Percentiles rank a stretch among this genome's conserved stretches.
phyloP scores from a whole-genome alignment of 139 green algal genomes.

The Zygnema circumcarinatum region DNA sequence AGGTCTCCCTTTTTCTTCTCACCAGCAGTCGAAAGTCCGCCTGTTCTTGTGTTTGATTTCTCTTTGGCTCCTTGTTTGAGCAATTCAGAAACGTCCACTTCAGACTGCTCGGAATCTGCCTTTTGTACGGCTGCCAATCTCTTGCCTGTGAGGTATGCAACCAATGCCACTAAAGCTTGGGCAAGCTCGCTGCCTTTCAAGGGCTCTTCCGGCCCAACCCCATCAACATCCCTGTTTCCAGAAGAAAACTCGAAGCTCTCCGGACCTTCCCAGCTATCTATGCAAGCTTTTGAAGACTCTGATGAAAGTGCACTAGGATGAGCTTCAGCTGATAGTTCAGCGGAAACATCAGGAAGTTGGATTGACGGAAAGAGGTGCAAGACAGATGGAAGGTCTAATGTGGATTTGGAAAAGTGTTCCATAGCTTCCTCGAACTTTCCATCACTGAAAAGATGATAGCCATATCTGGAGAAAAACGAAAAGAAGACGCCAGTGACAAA shows the following conservation, averaged over 20 bases:
- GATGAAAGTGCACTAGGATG: background rate
- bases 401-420: conserved; percentile 76
- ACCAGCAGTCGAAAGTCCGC: background rate
- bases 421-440: conserved; percentile 80
- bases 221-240: background rate
- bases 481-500: no score
- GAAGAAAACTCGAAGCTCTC: no score
- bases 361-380: conserved; percentile 76
- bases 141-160: conserved; percentile 1
- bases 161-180: conserved; percentile 1
- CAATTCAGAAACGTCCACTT: background rate
- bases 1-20: background rate
- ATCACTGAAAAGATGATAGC: conserved; percentile 71
- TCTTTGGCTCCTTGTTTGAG: conserved; percentile 4
- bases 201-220: background rate
- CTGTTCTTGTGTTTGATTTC: background rate
- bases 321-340: background rate
- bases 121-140: conserved; percentile 22
- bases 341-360: conserved; percentile 38
- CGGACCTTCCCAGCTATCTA: background rate
- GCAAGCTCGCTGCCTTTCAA: conserved; percentile 4
- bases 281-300: background rate
- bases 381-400: conserved; percentile 61
- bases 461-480: conserved; percentile 68
- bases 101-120: conserved; percentile 5